These are phyloP conservation scores for Bipolaris victoriae DNA, from an alignment of 2,329 filamentous ascomycete genomes.

Conservation along the genomic window DNA sequence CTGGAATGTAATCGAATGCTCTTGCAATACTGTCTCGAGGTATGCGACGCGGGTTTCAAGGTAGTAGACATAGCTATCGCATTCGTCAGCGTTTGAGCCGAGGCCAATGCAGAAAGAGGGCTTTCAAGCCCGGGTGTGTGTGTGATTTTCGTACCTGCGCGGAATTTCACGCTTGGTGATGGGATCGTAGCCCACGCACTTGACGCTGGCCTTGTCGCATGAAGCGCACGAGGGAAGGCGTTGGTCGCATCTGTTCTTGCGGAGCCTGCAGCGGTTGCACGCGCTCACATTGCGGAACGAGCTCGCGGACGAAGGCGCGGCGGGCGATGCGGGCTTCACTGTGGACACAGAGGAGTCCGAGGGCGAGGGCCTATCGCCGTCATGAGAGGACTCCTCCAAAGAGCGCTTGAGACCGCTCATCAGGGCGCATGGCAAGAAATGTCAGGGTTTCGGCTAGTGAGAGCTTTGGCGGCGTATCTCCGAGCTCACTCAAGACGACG, in stretches of 20 bases:
- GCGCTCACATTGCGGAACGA: slow-evolving; percentile 72
- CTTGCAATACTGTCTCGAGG: slow-evolving; percentile 75
- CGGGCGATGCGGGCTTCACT: slow-evolving; percentile 41
- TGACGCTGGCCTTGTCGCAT: slow-evolving; percentile 89
- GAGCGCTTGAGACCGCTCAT: slow-evolving; percentile 50
- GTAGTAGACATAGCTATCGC: slow-evolving; percentile 84
- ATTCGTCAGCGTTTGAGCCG: slow-evolving; percentile 14
- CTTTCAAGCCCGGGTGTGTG: not conserved
- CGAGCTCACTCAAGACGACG: slow-evolving; percentile 3
- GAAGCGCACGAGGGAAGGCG: slow-evolving; percentile 86
- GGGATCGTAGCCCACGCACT: slow-evolving; percentile 94
- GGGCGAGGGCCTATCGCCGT: slow-evolving; percentile 41
- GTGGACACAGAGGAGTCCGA: slow-evolving; percentile 30
- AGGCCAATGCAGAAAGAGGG: slow-evolving; percentile 1
- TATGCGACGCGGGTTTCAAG: slow-evolving; percentile 85
- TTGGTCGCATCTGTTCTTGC: slow-evolving; percentile 96
- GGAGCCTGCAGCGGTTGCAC: slow-evolving; percentile 83
- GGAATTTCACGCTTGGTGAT: slow-evolving; percentile 97
- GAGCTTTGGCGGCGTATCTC: slow-evolving; percentile 9
- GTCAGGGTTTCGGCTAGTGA: slow-evolving; percentile 14
- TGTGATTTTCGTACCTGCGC: slow-evolving; percentile 57
- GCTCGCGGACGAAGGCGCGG: slow-evolving; percentile 39
- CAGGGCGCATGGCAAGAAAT: slow-evolving; percentile 45
- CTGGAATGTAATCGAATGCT: slow-evolving; percentile 74
- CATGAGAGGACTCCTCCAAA: slow-evolving; percentile 46